Percentiles rank a stretch among this genome's conserved stretches.
These are phyloP conservation scores for Pythium pectinolyticum DNA, from an alignment of 352 stramenopile genomes.

Conservation along the genomic window DNA sequence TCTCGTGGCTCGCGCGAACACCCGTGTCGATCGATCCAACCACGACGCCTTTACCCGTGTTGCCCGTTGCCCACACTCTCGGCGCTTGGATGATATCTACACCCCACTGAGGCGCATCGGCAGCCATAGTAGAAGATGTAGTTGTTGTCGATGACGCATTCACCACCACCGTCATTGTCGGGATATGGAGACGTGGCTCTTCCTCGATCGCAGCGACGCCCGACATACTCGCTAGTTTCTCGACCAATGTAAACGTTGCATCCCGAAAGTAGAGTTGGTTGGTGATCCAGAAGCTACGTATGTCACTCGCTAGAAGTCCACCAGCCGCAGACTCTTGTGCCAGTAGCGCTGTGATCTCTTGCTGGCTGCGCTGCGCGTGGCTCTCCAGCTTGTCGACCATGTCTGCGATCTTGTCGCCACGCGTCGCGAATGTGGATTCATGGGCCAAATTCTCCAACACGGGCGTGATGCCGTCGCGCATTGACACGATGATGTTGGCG, in stretches of 20 bases:
- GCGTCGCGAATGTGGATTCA: conserved; percentile 2
- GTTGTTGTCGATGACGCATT: neutral
- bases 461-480: conserved; percentile 11
- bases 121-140: neutral
- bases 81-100: conserved; percentile 16
- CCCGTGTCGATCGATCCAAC: conserved; percentile 35
- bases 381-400: conserved; percentile 17
- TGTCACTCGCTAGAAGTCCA: neutral
- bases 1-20: conserved; percentile 28
- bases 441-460: neutral
- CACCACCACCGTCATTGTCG: neutral
- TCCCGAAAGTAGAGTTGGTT: conserved; percentile 39
- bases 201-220: conserved; percentile 9
- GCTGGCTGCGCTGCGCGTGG: conserved; percentile 17
- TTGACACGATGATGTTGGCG: conserved; percentile 32
- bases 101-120: conserved; percentile 20
- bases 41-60: conserved; percentile 27
- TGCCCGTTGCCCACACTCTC: conserved; percentile 28
- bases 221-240: conserved; percentile 14
- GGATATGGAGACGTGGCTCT: conserved; percentile 1
- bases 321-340: neutral
- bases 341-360: conserved; percentile 7
- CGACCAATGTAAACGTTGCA: conserved; percentile 24
- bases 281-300: conserved; percentile 37
- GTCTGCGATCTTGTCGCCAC: conserved; percentile 7